Evolutionary conservation across 441 rosid species (phyloP).

Genomic region (Pelargonium myrrhifolium): DNA sequence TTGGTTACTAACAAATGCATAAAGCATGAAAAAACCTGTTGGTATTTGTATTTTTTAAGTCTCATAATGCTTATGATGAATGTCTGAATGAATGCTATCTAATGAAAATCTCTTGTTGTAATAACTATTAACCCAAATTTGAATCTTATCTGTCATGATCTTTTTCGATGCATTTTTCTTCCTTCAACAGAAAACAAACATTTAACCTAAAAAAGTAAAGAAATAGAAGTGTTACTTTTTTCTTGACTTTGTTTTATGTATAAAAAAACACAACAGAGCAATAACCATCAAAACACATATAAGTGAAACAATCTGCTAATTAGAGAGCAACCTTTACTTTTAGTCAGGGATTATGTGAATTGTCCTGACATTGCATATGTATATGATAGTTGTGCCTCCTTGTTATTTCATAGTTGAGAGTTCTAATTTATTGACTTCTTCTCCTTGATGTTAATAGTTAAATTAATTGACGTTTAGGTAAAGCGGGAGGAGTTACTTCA

Average conservation of each 20-base stretch:
- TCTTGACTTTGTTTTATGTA: not conserved
- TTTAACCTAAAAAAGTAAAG: not conserved
- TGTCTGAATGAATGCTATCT: not conserved
- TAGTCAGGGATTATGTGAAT: not conserved
- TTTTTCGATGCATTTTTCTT: not conserved
- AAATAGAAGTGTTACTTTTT: not conserved
- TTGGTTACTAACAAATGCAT: not conserved
- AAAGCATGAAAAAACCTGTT: not conserved
- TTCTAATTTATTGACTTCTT: slow-evolving; percentile 11
- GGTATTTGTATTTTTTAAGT: not conserved
- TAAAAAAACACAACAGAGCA: not conserved
- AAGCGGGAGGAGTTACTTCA: slow-evolving; percentile 97
- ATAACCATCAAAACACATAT: not conserved
- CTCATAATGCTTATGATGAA: not conserved
- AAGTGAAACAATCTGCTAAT: not conserved
- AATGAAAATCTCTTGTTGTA: not conserved
- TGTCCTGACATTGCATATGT: not conserved
- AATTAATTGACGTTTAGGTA: slow-evolving; percentile 43
- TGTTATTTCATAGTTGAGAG: slow-evolving; percentile 13
- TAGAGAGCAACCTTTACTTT: not conserved
- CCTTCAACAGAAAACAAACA: not conserved
- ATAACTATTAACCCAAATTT: not conserved
- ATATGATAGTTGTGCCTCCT: slow-evolving; percentile 2
- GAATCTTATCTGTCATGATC: not conserved
- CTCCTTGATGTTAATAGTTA: not conserved